phyloP scores from a whole-genome alignment of 1,284 basidiomycete species.

The Cutaneotrichosporon sp. region DNA sequence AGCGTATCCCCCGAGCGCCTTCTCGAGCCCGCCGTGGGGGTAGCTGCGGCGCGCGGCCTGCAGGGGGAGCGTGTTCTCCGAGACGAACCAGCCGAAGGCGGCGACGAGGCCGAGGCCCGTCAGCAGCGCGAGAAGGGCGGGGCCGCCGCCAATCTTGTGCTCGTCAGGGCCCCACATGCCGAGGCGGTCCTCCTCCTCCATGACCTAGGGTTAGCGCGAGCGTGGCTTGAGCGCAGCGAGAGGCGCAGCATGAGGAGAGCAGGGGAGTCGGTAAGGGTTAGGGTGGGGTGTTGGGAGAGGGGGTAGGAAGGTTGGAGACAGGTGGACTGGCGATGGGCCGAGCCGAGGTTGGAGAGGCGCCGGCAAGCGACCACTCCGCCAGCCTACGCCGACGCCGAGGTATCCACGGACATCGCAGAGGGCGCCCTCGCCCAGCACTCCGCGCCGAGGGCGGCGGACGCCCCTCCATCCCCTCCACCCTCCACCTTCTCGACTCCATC shows the following conservation, averaged over 20 bases:
- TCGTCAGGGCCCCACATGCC: constrained; percentile 89
- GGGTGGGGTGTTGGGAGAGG: neutral
- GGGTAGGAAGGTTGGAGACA: too few species aligned
- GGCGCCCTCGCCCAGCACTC: too few species aligned
- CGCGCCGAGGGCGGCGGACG: too few species aligned
- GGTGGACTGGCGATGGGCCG: too few species aligned
- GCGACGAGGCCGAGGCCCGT: constrained; percentile 40
- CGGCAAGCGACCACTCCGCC: too few species aligned
- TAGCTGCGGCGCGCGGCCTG: constrained; percentile 43
- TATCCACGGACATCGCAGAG: too few species aligned
- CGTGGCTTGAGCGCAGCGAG: too few species aligned
- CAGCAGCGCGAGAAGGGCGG: constrained; percentile 37
- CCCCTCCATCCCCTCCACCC: too few species aligned
- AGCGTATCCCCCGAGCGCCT: constrained; percentile 46
- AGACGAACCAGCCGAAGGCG: constrained; percentile 39
- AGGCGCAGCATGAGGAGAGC: too few species aligned
- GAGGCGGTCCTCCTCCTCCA: constrained; percentile 77
- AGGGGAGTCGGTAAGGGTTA: neutral
- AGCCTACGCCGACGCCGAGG: too few species aligned
- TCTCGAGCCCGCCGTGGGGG: constrained; percentile 50
- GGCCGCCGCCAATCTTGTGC: constrained; percentile 40
- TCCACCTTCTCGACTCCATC: neutral
- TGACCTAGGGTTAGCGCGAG: constrained; percentile 61
- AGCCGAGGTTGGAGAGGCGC: too few species aligned
- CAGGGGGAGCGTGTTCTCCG: constrained; percentile 33